A percentile compares a stretch with the other conserved stretches of the same genome.
phyloP scores from a whole-genome alignment of 2,329 filamentous ascomycete genomes.

The Cladophialophora bantiana region DNA sequence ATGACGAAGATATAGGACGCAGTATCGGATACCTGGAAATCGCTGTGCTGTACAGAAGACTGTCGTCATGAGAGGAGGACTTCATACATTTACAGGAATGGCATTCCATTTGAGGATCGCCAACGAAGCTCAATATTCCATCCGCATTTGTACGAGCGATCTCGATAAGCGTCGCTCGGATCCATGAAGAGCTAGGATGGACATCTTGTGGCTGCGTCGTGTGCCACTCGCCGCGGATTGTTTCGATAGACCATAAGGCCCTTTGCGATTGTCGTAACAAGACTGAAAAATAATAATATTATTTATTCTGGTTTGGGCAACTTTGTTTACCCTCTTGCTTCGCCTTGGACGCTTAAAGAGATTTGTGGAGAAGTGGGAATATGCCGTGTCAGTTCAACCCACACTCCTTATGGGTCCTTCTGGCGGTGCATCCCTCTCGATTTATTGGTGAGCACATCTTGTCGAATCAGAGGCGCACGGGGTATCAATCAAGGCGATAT shows the following conservation, averaged over 20 bases:
- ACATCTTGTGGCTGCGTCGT: neutral
- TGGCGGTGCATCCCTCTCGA: neutral
- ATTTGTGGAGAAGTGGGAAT: constrained; percentile 16
- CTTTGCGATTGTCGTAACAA: neutral
- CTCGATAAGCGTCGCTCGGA: neutral
- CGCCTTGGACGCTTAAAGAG: neutral
- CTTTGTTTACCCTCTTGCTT: neutral
- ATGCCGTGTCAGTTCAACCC: constrained; percentile 2
- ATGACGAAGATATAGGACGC: neutral
- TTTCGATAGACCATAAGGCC: neutral
- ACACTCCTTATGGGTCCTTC: neutral
- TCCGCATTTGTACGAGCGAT: neutral
- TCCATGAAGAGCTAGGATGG: neutral
- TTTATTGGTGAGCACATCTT: constrained; percentile 1
- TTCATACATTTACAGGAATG: neutral
- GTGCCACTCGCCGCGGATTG: neutral
- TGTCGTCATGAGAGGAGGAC: neutral
- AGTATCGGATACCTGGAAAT: neutral
- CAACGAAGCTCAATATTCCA: neutral
- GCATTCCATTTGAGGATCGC: neutral
- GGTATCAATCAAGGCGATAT: neutral
- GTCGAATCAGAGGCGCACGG: constrained; percentile 21
- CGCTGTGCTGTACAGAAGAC: neutral
- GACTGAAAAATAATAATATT: neutral
- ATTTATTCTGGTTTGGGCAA: neutral